Base-by-base conservation (phyloP, 208 protist genomes). In the Porcisia deanei region DNA sequence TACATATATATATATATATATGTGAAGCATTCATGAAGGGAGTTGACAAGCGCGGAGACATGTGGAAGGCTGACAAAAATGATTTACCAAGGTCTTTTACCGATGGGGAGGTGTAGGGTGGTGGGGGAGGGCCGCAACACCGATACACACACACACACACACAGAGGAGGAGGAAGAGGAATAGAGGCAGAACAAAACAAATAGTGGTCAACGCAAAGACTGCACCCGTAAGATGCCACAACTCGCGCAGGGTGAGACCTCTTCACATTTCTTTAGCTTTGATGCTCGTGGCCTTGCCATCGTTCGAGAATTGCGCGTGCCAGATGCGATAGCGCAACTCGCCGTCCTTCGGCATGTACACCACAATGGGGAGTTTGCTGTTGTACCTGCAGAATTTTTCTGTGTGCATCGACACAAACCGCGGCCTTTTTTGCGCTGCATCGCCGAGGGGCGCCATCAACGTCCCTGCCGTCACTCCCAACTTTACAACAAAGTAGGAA, bases 281-380 rank as follows among this genome's bases (percentile, higher is more conserved):
- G 66, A 58, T 71, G 47, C 30, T 53, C 47, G 53, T 71, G 1
- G 30, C 47, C 66, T 41, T 59, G 54, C 73, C 74, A 10, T 73
- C 54, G 39, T 34, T 57, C 39, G 58, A 55, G 45, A 59, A 64
- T 12, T 58, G 59, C 34, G 57, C 79, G 18, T 55, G 22, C 85
- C 85, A 90, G 54, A 90, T 87, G 70, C 85, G 83, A 73, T 90
- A 90, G 83, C 83, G 85, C 72, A 90, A 66, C 73, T 80, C 84
- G 30, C 63, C 37, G 61, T 87, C 74, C 74, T 85, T 90, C 58
- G 85, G 80, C 77, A 81, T 73, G 67, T 86, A 84, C 77, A 90
- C 85, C 7, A 90, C 85, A 14, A 89, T 82, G 41, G 87, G 87
- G 52, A 87, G 73, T 73, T 87, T 89, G 72, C 82, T 88, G 73